These are phyloP conservation scores for Amanita brunnescens DNA, from an alignment of 768 basidiomycete genomes.

Conservation along the genomic window DNA sequence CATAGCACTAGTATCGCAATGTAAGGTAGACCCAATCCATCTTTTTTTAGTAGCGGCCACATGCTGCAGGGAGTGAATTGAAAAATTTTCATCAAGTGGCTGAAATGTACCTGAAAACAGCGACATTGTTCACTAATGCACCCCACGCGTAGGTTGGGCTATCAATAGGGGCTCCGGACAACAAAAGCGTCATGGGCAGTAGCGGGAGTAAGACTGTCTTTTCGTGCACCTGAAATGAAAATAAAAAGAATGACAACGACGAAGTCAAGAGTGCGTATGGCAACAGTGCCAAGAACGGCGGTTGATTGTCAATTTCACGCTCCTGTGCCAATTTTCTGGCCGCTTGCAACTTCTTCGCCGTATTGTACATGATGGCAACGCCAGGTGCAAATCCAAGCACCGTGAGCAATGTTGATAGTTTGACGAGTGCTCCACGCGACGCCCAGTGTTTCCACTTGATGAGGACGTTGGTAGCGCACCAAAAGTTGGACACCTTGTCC, in stretches of 20 bases:
- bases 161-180: conserved; percentile 45
- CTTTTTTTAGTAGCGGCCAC: conserved; percentile 83
- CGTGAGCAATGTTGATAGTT: conserved; percentile 59
- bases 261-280: conserved; percentile 74
- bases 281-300: conserved; percentile 56
- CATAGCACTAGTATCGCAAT: conserved; percentile 59
- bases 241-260: conserved; percentile 90
- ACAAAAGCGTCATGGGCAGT: conserved; percentile 72
- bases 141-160: conserved; percentile 64
- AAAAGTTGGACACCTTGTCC: conserved; percentile 96
- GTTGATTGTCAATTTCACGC: conserved; percentile 19
- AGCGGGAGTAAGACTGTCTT: conserved; percentile 86
- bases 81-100: not conserved
- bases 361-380: conserved; percentile 34
- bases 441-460: conserved; percentile 74
- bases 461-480: conserved; percentile 87
- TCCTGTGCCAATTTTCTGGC: not conserved
- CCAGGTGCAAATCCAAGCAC: conserved; percentile 61
- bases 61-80: conserved; percentile 46
- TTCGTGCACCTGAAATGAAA: conserved; percentile 96
- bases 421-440: conserved; percentile 41
- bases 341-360: conserved; percentile 23
- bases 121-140: conserved; percentile 71
- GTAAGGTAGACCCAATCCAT: conserved; percentile 73
- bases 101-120: conserved; percentile 69